Conservation (phyloP, 139 green algal species). For the Coelastrella sp. region DNA sequence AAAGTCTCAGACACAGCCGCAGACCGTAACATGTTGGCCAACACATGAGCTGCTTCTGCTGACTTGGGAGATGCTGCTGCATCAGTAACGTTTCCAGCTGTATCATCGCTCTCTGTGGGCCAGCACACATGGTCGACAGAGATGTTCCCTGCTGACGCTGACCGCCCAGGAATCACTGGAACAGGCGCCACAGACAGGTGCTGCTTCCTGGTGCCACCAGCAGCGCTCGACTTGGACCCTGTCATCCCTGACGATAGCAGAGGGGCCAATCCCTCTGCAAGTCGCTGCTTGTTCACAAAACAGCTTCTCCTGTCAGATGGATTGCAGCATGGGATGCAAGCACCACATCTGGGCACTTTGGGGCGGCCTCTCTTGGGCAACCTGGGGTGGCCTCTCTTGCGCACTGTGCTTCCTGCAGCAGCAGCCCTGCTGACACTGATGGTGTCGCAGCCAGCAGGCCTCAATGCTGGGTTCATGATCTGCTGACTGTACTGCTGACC, state of each 20-base stretch:
- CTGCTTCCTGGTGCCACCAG: not conserved
- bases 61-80: not conserved
- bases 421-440: too few species aligned
- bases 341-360: not conserved
- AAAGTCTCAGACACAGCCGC: not conserved
- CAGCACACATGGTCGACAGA: too few species aligned
- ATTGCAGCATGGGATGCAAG: not conserved
- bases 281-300: not conserved
- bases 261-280: not conserved
- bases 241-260: not conserved
- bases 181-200: not conserved
- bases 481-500: not conserved
- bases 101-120: not conserved
- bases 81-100: not conserved
- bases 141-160: not conserved
- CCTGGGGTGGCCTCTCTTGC: too few species aligned
- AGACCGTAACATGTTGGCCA: not conserved
- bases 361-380: not conserved
- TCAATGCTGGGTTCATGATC: too few species aligned
- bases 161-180: too few species aligned
- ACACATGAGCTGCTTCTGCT: not conserved
- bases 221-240: not conserved
- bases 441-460: too few species aligned
- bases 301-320: not conserved
- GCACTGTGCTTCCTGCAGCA: too few species aligned